Conservation (phyloP, 2,329 filamentous ascomycete genomes). For the Ophiosphaerella korrae region DNA sequence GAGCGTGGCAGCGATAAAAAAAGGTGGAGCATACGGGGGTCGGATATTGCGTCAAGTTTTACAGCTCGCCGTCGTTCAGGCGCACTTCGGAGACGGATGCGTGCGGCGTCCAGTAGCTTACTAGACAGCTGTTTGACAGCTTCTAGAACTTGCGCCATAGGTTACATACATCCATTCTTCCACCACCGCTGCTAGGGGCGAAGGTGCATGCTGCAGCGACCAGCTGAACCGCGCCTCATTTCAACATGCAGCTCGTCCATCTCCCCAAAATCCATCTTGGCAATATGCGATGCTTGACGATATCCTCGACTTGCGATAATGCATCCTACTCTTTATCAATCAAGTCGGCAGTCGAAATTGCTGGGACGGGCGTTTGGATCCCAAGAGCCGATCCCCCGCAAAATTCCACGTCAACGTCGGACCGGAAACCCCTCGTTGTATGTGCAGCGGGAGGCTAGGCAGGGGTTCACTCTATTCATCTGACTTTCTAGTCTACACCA, state of each 20-base stretch:
- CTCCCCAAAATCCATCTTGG: background rate
- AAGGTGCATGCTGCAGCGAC: background rate
- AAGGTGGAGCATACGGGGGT: constrained; percentile 26
- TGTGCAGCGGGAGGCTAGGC: constrained; percentile 20
- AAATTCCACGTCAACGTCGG: constrained; percentile 19
- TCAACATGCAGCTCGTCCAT: background rate
- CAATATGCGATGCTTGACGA: background rate
- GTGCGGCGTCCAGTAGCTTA: background rate
- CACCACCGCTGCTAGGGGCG: background rate
- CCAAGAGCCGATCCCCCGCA: constrained; percentile 36
- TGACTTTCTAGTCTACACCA: constrained; percentile 3
- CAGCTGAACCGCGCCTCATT: background rate
- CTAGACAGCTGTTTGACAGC: background rate
- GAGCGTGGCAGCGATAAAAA: constrained; percentile 25
- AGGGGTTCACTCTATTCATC: constrained; percentile 12
- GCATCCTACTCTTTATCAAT: background rate
- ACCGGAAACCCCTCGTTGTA: constrained; percentile 16
- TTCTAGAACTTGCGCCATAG: constrained; percentile 16
- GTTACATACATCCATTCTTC: constrained; percentile 8
- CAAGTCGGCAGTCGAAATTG: background rate
- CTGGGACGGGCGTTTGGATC: background rate
- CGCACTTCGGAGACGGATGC: background rate
- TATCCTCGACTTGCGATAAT: background rate
- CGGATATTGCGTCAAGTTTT: constrained; percentile 18
- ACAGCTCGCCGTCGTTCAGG: background rate